A percentile compares a stretch with the other conserved stretches of the same genome.
These are phyloP conservation scores for Spizellomyces sp. DNA, from an alignment of 192 early-diverging fungal species.

Conservation along the genomic window DNA sequence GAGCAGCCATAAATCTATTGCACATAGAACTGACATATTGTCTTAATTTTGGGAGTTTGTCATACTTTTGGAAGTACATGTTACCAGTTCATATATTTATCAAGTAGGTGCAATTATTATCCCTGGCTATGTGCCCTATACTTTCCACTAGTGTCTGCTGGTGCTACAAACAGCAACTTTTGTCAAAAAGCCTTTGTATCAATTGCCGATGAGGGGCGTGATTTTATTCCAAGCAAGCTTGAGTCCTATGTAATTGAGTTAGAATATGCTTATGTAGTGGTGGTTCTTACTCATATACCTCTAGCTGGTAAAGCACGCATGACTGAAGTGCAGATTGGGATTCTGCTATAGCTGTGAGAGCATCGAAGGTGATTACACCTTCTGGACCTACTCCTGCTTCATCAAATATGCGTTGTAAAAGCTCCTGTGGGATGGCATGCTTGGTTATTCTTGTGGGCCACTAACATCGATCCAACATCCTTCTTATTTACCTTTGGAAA, in stretches of 20 bases:
- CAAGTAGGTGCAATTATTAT: too few species aligned
- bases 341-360: conserved; percentile 31
- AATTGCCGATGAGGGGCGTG: conserved; percentile 27
- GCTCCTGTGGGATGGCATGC: conserved; percentile 26
- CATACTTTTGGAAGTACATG: too few species aligned
- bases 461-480: neutral
- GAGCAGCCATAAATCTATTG: too few species aligned
- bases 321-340: conserved; percentile 30
- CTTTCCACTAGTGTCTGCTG: too few species aligned
- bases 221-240: conserved; percentile 11
- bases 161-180: too few species aligned
- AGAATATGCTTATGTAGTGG: neutral
- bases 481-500: conserved; percentile 42
- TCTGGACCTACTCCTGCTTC: conserved; percentile 5
- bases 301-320: conserved; percentile 41
- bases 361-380: conserved; percentile 36
- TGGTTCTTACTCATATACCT: conserved; percentile 24
- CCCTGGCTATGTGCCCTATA: too few species aligned
- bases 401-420: conserved; percentile 36
- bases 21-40: too few species aligned
- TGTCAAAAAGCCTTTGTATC: neutral
- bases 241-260: conserved; percentile 5
- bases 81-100: too few species aligned
- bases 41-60: too few species aligned
- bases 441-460: neutral